A percentile compares a stretch with the other conserved stretches of the same genome.
These are phyloP conservation scores for Mycogone perniciosa DNA, from an alignment of 2,329 filamentous ascomycete species.

Conservation along the genomic window DNA sequence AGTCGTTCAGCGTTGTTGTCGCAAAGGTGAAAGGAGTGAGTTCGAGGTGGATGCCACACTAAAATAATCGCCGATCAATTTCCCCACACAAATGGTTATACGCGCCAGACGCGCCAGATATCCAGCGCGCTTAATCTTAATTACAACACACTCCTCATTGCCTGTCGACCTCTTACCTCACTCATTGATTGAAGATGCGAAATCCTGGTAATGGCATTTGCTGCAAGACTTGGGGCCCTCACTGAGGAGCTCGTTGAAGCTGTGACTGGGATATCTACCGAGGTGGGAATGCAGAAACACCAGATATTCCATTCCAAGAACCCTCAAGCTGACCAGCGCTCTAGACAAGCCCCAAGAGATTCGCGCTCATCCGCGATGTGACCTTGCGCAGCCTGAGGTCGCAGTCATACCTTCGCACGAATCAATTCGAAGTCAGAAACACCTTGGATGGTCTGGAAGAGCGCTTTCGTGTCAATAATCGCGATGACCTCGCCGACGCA, in stretches of 20 bases:
- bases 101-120: slow-evolving; percentile 3
- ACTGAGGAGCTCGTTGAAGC: slow-evolving; percentile 65
- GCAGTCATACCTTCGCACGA: slow-evolving; percentile 57
- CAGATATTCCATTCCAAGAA: background rate
- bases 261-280: slow-evolving; percentile 48
- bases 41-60: background rate
- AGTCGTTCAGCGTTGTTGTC: background rate
- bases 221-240: slow-evolving; percentile 56
- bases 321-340: slow-evolving; percentile 2
- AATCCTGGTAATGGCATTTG: slow-evolving; percentile 58
- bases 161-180: no score
- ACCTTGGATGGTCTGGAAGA: slow-evolving; percentile 70
- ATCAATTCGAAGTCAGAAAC: slow-evolving; percentile 66
- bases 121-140: background rate
- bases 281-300: slow-evolving; percentile 35
- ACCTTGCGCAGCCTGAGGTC: slow-evolving; percentile 46
- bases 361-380: slow-evolving; percentile 42
- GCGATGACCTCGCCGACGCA: slow-evolving; percentile 72
- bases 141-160: no score
- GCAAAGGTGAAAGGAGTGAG: background rate
- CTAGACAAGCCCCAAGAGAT: slow-evolving; percentile 27
- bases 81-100: background rate
- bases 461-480: slow-evolving; percentile 73
- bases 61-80: background rate
- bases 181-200: slow-evolving; percentile 6